Base-by-base conservation (phyloP, 257 asterid genomes). In the Phtheirospermum japonicum region DNA sequence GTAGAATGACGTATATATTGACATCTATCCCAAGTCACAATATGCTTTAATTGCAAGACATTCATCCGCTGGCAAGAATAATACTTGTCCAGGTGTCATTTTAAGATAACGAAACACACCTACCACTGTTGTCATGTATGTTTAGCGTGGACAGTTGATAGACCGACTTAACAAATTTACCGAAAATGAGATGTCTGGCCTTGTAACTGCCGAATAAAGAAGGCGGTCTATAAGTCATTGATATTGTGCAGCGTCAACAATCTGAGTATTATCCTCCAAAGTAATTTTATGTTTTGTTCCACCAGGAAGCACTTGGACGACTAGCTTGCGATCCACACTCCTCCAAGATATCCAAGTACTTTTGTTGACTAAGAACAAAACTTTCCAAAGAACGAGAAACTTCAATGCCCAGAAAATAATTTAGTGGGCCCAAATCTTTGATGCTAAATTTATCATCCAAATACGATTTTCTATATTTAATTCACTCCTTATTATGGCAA, bases 141-240 rank as follows among this genome's bases (percentile, higher is more conserved):
- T n/a, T n/a, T n/a, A n/a, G n/a, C n/a, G n/a, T n/a, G n/a, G n/a
- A n/a, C n/a, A n/a, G n/a, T n/a, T n/a, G n/a, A n/a, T n/a, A n/a
- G n/a, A n/a, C n/a, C n/a, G n/a, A n/a, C n/a, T n/a, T n/a, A n/a
- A n/a, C n/a, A n/a, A n/a, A n/a, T n/a, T n/a, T n/a, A n/a, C n/a
- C n/a, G n/a, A n/a, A n/a, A n/a, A n/a, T n/a, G n/a, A n/a, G n/a
- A 58, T 58, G 18, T 58, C 64, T 0, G 34, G 64, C 4, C 64
- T 12, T 0, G 51, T 58, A 6, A 37, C 50, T 4, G 54, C 20
- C 9, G 14, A 9, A 6, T 46, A 46, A 5, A 46, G 53, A 46
- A 46, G 53, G 6, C 23, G 53, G 18, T 23, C 37, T 7, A 60
- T 42, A 0, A 40, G 16, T 10, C 37, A 11, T 5, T 23, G 19